phyloP scores from a whole-genome alignment of 1,284 basidiomycete genomes.

The Farysia itapuensis region DNA sequence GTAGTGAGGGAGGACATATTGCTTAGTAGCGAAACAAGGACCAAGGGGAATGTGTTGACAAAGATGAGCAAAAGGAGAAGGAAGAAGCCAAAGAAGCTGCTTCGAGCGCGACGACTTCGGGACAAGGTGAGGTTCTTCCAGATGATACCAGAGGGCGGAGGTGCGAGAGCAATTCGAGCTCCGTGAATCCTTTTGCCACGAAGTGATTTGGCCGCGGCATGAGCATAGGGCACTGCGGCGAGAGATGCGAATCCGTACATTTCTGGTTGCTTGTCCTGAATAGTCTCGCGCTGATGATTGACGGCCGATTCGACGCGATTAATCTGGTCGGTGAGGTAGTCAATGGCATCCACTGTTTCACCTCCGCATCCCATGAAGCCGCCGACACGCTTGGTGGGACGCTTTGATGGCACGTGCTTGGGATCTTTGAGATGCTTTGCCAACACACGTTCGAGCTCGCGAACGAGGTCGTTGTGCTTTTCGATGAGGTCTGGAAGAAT shows the following conservation, averaged over 20 bases:
- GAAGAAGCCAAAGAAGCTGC: conserved; percentile 43
- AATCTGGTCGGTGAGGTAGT: conserved; percentile 51
- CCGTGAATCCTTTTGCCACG: conserved; percentile 36
- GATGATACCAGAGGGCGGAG: conserved; percentile 53
- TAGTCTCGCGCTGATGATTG: conserved; percentile 59
- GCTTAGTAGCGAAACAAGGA: conserved; percentile 49
- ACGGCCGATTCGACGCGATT: conserved; percentile 59
- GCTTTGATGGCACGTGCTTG: conserved; percentile 71
- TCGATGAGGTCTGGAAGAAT: conserved; percentile 76
- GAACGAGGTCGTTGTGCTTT: conserved; percentile 81
- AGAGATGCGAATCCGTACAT: conserved; percentile 58
- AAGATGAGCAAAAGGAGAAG: conserved; percentile 47
- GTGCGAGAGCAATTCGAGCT: conserved; percentile 44
- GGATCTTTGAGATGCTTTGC: conserved; percentile 79
- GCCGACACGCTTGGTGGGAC: conserved; percentile 74
- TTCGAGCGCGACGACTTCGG: conserved; percentile 29
- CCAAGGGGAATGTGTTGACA: conserved; percentile 52
- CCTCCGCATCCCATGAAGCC: conserved; percentile 74
- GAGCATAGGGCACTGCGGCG: conserved; percentile 52
- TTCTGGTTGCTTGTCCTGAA: conserved; percentile 45
- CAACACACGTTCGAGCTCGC: conserved; percentile 77
- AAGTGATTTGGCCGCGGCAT: conserved; percentile 50
- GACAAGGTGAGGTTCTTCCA: conserved; percentile 53
- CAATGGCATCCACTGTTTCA: conserved; percentile 64
- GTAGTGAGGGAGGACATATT: conserved; percentile 49